Percentiles rank a stretch among this genome's conserved stretches.
Evolutionary conservation across 2,329 filamentous ascomycete species (phyloP).

Genomic region (Ilyonectria robusta): DNA sequence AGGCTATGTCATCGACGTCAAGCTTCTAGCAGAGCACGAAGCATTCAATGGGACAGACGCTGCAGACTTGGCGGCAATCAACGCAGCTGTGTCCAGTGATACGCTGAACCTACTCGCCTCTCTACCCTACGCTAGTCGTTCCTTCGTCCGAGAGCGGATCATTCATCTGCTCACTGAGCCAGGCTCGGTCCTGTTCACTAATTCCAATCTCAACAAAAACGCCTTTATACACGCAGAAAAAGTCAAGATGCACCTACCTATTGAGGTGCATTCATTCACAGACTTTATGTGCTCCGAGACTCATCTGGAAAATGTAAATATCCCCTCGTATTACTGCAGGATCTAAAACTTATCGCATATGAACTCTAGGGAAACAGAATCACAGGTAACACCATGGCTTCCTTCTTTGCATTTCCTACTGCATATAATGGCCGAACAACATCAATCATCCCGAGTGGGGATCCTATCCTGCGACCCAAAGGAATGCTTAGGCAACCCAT

Average conservation of each 20-base stretch:
- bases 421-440: conserved; percentile 7
- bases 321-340: background rate
- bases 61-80: background rate
- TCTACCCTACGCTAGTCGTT: background rate
- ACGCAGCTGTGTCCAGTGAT: background rate
- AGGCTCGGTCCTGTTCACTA: background rate
- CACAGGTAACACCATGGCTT: background rate
- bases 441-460: background rate
- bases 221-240: background rate
- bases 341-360: background rate
- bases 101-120: background rate
- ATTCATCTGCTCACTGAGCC: background rate
- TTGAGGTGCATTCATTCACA: background rate
- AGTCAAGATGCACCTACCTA: conserved; percentile 1
- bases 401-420: conserved; percentile 5
- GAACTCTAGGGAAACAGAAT: conserved; percentile 1
- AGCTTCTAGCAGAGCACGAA: background rate
- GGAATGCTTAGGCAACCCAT: background rate
- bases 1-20: conserved; percentile 3
- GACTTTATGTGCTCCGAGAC: conserved; percentile 4
- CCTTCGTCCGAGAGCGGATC: background rate
- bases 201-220: background rate
- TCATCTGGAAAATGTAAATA: background rate
- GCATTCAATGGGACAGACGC: background rate
- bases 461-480: background rate